Evolutionary conservation across 202 grass and related monocot genomes (phyloP).

Genomic region (Schoenoplectus tabernaemontani): DNA sequence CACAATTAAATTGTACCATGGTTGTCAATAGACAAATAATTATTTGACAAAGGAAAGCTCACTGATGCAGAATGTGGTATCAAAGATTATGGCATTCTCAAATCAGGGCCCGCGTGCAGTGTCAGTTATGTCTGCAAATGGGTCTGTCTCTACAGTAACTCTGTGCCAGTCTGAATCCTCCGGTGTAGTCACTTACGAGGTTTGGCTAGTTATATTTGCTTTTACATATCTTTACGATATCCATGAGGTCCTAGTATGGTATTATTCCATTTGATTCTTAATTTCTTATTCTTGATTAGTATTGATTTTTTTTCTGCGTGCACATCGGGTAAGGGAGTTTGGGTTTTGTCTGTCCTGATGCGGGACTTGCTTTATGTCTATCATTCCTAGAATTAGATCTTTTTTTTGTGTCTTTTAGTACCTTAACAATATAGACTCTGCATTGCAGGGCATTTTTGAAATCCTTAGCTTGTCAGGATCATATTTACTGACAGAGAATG

Average conservation of each 20-base stretch:
- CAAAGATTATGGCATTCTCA: constrained; percentile 53
- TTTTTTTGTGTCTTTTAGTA: background rate
- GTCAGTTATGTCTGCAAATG: constrained; percentile 64
- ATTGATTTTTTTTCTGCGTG: background rate
- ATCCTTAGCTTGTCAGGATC: constrained; percentile 59
- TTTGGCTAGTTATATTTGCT: background rate
- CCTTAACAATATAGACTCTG: background rate
- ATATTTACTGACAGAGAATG: constrained; percentile 46
- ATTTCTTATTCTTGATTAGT: background rate
- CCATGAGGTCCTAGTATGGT: background rate
- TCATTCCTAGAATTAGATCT: background rate
- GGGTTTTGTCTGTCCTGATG: background rate
- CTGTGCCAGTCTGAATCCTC: constrained; percentile 39
- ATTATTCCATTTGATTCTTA: background rate
- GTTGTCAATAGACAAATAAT: background rate
- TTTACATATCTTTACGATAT: background rate
- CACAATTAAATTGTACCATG: background rate
- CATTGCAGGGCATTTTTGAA: constrained; percentile 54
- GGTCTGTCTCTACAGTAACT: constrained; percentile 50
- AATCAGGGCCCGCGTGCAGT: constrained; percentile 50
- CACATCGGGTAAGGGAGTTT: background rate
- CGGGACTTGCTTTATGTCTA: background rate
- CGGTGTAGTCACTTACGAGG: constrained; percentile 24
- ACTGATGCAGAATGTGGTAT: constrained; percentile 42
- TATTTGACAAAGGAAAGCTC: background rate